A percentile compares a stretch with the other conserved stretches of the same genome.
phyloP scores from a whole-genome alignment of 805 yeast genomes.

The Schwanniomyces sp. region DNA sequence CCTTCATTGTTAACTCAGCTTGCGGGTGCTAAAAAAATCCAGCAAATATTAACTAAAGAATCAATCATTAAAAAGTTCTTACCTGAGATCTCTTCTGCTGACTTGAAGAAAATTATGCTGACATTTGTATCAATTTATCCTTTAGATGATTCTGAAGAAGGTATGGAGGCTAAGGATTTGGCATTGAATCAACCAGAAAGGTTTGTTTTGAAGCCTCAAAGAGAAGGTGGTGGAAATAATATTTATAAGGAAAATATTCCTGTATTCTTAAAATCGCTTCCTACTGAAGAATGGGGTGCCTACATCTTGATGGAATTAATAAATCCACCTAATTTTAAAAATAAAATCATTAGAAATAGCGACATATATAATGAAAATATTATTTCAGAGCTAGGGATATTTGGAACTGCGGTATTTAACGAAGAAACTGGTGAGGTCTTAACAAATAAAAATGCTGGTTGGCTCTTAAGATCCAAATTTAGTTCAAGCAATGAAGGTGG shows the following conservation, averaged over 20 bases:
- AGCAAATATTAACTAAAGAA: conserved; percentile 75
- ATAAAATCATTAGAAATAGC: conserved; percentile 70
- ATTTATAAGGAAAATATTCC: conserved; percentile 88
- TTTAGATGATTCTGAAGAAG: conserved; percentile 67
- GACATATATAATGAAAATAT: conserved; percentile 68
- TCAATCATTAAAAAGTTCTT: conserved; percentile 49
- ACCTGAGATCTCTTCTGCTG: conserved; percentile 24
- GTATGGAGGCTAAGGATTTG: conserved; percentile 58
- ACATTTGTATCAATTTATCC: conserved; percentile 91
- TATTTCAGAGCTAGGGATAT: conserved; percentile 88
- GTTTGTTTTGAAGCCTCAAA: conserved; percentile 91
- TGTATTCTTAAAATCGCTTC: conserved; percentile 55
- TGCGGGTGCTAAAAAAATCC: conserved; percentile 91
- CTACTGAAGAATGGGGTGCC: conserved; percentile 79
- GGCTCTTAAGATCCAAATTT: conserved; percentile 85
- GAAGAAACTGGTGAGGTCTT: conserved; percentile 55
- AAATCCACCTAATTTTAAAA: conserved; percentile 66
- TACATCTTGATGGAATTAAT: conserved; percentile 94
- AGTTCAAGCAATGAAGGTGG: conserved; percentile 94
- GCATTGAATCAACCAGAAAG: conserved; percentile 68
- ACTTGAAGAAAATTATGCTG: conserved; percentile 35
- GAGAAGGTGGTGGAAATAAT: conserved; percentile 99
- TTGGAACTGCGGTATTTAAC: conserved; percentile 80
- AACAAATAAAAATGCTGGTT: conserved; percentile 73
- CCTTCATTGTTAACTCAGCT: conserved; percentile 88